Evolutionary conservation across 2,329 filamentous ascomycete species (phyloP).

Genomic region (Cercospora sojina): DNA sequence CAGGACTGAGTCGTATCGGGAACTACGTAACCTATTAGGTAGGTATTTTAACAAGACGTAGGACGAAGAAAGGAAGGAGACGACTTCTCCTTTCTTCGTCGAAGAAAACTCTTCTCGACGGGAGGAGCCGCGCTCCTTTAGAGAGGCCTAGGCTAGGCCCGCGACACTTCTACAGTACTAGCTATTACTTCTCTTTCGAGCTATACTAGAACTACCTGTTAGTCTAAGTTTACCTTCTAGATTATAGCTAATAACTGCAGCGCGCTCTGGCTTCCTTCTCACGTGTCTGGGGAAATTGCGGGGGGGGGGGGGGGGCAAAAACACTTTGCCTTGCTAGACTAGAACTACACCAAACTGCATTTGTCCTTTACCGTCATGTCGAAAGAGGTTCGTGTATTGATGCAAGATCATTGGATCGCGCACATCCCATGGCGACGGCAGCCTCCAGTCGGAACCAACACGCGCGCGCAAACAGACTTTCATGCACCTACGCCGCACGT

Average conservation of each 20-base stretch:
- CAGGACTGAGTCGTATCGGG: too few relatives aligned
- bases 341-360: slow-evolving; percentile 16
- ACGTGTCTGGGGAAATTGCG: slow-evolving; percentile 7
- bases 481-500: slow-evolving; percentile 12
- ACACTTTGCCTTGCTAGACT: slow-evolving; percentile 1
- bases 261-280: background rate
- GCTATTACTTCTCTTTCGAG: background rate
- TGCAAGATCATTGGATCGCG: background rate
- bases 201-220: background rate
- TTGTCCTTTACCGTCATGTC: slow-evolving; percentile 16
- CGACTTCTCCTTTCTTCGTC: too few relatives aligned
- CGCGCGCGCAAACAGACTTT: slow-evolving; percentile 1
- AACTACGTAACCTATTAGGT: too few relatives aligned
- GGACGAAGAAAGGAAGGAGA: too few relatives aligned
- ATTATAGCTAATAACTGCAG: background rate
- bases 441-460: slow-evolving; percentile 1
- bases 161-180: background rate
- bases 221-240: background rate
- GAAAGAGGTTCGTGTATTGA: background rate
- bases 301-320: slow-evolving; percentile 4
- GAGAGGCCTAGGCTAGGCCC: too few relatives aligned
- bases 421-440: slow-evolving; percentile 2
- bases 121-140: too few relatives aligned
- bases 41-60: too few relatives aligned
- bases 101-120: too few relatives aligned